Conservation (phyloP, 768 basidiomycete genomes). For the Mycena belliarum region DNA sequence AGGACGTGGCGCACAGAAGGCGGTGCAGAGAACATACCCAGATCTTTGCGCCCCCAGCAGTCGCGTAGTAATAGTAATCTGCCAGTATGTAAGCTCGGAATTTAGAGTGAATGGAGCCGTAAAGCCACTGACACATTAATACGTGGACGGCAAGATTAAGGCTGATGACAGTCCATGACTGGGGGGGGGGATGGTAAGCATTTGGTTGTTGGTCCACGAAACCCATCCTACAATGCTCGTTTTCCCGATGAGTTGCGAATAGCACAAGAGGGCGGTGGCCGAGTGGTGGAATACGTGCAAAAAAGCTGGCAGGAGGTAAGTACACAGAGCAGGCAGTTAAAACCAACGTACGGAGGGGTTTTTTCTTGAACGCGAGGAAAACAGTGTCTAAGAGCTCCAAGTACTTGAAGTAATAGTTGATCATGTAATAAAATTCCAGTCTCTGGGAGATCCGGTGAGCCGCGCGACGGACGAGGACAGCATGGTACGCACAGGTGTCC, state of each 20-base stretch:
- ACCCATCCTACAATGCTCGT: constrained; percentile 78
- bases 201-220: constrained; percentile 6
- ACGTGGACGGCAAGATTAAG: constrained; percentile 94
- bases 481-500: constrained; percentile 75
- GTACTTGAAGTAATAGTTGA: constrained; percentile 99
- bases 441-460: constrained; percentile 45
- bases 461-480: constrained; percentile 5
- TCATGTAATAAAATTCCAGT: constrained; percentile 95
- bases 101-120: constrained; percentile 1
- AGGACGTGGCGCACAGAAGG: not conserved
- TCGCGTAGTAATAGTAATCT: constrained; percentile 99
- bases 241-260: constrained; percentile 89
- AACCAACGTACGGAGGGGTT: constrained; percentile 88
- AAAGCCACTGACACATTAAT: constrained; percentile 81
- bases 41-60: constrained; percentile 93
- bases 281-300: constrained; percentile 99
- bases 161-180: constrained; percentile 96
- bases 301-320: constrained; percentile 61
- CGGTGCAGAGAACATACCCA: constrained; percentile 61
- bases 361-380: constrained; percentile 98
- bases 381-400: constrained; percentile 95
- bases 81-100: constrained; percentile 7
- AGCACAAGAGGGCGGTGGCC: constrained; percentile 94
- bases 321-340: not conserved
- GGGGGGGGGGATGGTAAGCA: constrained; percentile 2